phyloP scores from a whole-genome alignment of 2,329 filamentous ascomycete genomes.

The Pseudocercospora pini-densiflorae region DNA sequence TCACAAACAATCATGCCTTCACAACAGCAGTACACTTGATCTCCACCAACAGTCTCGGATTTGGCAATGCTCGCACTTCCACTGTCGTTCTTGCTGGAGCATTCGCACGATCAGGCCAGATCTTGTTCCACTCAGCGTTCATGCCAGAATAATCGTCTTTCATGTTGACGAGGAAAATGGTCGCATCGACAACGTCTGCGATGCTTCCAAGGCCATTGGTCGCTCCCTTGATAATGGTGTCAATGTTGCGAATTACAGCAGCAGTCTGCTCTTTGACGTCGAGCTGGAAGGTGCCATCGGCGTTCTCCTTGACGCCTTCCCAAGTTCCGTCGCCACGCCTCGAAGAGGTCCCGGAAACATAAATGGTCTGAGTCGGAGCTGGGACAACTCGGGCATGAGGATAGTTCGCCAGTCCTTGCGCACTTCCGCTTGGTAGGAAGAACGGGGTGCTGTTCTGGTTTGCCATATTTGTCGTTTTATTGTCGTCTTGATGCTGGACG shows the following conservation, averaged over 20 bases:
- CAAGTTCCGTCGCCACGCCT: conserved; percentile 22
- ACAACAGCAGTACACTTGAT: conserved; percentile 19
- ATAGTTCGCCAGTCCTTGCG: conserved; percentile 26
- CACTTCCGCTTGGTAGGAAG: conserved; percentile 17
- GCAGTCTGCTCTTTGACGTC: conserved; percentile 24
- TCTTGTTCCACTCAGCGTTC: conserved; percentile 55
- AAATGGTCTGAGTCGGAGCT: conserved; percentile 20
- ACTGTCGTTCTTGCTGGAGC: conserved; percentile 43
- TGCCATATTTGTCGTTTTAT: not conserved
- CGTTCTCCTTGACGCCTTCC: conserved; percentile 18
- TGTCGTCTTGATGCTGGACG: too few species aligned
- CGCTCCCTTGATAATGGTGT: conserved; percentile 23
- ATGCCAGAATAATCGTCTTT: conserved; percentile 49
- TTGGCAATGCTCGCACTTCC: conserved; percentile 23
- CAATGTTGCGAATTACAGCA: conserved; percentile 23
- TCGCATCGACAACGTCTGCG: conserved; percentile 32
- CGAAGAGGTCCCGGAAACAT: conserved; percentile 26
- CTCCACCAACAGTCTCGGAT: conserved; percentile 19
- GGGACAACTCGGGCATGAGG: conserved; percentile 19
- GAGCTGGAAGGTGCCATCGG: conserved; percentile 14
- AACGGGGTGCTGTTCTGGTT: conserved; percentile 15
- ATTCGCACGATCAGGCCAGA: conserved; percentile 43
- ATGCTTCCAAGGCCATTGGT: conserved; percentile 21
- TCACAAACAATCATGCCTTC: conserved; percentile 7
- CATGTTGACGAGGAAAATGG: conserved; percentile 51